These are phyloP conservation scores for Cichorium intybus DNA, from an alignment of 140 eudicot species.

Conservation along the genomic window DNA sequence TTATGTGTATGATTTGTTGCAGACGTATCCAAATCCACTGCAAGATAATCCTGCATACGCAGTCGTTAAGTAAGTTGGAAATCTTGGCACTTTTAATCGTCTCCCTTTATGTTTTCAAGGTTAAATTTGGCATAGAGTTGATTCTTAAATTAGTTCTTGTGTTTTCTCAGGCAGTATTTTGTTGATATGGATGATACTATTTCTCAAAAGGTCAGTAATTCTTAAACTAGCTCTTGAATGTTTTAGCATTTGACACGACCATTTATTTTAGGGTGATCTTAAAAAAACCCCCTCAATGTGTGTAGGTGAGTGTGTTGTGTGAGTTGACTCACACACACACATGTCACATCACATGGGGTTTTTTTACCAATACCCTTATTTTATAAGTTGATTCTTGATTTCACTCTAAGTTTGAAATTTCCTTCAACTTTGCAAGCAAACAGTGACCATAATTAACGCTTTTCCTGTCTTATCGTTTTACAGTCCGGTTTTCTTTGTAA, in stretches of 20 bases:
- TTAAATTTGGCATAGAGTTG: not conserved
- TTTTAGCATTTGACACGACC: not conserved
- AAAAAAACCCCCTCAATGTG: too few species aligned
- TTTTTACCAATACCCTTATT: too few species aligned
- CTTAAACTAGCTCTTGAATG: too few species aligned
- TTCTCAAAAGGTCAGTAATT: slow-evolving; percentile 61
- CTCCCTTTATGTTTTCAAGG: not conserved
- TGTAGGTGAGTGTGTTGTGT: too few species aligned
- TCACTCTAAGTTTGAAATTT: too few species aligned
- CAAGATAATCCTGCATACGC: slow-evolving; percentile 89
- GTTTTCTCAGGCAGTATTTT: slow-evolving; percentile 75
- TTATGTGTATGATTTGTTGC: slow-evolving; percentile 30
- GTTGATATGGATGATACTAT: slow-evolving; percentile 77
- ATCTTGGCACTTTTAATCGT: not conserved
- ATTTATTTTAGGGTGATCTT: too few species aligned
- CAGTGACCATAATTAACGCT: too few species aligned
- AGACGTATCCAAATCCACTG: slow-evolving; percentile 83
- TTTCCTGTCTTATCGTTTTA: not conserved
- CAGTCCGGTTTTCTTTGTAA: not conserved
- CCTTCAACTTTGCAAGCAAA: too few species aligned
- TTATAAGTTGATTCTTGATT: too few species aligned
- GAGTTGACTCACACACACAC: too few species aligned
- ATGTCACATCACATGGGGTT: too few species aligned
- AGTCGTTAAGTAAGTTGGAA: slow-evolving; percentile 63
- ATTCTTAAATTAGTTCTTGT: slow-evolving; percentile 1